Percentiles rank a stretch among this genome's conserved stretches.
Conservation (phyloP, 2,329 filamentous ascomycete species). For the Cercospora sp. region DNA sequence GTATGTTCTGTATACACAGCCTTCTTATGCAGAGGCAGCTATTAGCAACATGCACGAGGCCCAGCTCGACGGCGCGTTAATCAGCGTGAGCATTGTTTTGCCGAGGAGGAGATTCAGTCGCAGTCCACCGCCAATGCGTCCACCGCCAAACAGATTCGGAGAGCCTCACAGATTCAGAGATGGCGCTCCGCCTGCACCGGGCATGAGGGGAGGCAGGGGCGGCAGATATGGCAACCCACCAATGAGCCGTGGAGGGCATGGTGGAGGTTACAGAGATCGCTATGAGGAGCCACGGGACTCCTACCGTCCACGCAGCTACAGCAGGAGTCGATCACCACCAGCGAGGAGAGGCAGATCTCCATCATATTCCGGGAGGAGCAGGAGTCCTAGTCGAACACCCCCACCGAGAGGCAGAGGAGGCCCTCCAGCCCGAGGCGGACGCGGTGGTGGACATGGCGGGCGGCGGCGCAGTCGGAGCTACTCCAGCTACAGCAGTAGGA, state of each 20-base stretch:
- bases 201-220: constrained; percentile 26
- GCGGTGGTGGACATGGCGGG: constrained; percentile 15
- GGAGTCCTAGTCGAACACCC: constrained; percentile 30
- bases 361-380: constrained; percentile 42
- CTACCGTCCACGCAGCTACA: constrained; percentile 33
- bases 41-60: constrained; percentile 94
- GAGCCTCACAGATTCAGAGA: constrained; percentile 43
- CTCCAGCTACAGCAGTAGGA: constrained; percentile 27
- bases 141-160: constrained; percentile 53
- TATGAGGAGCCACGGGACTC: constrained; percentile 32
- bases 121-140: constrained; percentile 71
- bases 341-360: constrained; percentile 37
- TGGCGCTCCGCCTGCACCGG: constrained; percentile 33
- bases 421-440: constrained; percentile 20
- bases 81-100: constrained; percentile 86
- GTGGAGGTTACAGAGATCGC: constrained; percentile 35
- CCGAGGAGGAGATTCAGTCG: constrained; percentile 80
- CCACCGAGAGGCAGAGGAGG: constrained; percentile 24
- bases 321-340: constrained; percentile 24
- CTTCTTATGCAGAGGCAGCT: constrained; percentile 79
- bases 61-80: constrained; percentile 74
- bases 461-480: constrained; percentile 26
- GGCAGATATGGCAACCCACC: constrained; percentile 27
- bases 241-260: constrained; percentile 29
- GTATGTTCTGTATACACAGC: constrained; percentile 80